Conservation (phyloP, 2,329 filamentous ascomycete species). For the Epichloe glyceriae region DNA sequence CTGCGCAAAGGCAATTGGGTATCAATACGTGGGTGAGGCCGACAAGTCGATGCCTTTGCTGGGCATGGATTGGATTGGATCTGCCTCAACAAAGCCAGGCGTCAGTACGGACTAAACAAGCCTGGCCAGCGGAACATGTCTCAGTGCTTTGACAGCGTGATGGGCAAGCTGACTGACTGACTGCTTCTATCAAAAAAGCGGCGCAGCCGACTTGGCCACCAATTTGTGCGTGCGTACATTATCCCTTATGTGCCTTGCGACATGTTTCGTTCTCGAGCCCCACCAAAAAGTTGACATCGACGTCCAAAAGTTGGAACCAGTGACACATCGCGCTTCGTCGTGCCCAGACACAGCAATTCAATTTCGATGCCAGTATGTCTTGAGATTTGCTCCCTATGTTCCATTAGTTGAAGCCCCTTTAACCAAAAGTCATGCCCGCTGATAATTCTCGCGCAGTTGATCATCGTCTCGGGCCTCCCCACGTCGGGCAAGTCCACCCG, state of each 20-base stretch:
- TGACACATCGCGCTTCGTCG: neutral
- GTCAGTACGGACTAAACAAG: too few relatives aligned
- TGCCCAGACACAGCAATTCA: neutral
- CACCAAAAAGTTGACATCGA: constrained; percentile 1
- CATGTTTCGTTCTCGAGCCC: neutral
- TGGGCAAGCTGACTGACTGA: too few relatives aligned
- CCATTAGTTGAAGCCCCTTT: neutral
- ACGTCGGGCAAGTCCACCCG: constrained; percentile 57
- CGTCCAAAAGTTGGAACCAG: neutral
- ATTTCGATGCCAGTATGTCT: constrained; percentile 1
- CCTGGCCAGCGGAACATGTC: too few relatives aligned
- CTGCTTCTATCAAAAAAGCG: too few relatives aligned
- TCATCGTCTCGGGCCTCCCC: constrained; percentile 53
- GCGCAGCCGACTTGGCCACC: too few relatives aligned
- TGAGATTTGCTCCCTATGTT: neutral
- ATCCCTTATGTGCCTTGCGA: too few relatives aligned
- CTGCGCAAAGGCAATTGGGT: neutral
- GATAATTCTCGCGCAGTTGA: constrained; percentile 34
- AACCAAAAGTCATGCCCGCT: constrained; percentile 1
- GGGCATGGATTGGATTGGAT: too few relatives aligned
- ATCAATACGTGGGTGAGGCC: neutral
- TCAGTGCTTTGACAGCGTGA: too few relatives aligned
- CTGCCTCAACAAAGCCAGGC: too few relatives aligned
- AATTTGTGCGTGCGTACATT: too few relatives aligned
- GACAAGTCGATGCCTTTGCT: neutral